phyloP scores from a whole-genome alignment of 805 yeast species.

The Isabelozyma heimii region DNA sequence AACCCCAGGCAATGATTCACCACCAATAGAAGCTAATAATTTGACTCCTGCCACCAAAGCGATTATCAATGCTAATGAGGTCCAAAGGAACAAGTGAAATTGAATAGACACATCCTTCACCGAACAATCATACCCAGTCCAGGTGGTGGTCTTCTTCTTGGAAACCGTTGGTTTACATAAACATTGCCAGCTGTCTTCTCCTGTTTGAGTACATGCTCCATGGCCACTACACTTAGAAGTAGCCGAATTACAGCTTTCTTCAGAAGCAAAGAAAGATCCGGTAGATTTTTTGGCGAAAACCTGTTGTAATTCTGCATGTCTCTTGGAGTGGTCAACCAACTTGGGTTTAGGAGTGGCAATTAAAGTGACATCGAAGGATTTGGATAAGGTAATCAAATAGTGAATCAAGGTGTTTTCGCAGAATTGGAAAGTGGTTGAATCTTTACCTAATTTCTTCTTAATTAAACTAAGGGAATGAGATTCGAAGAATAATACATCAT shows the following conservation, averaged over 20 bases:
- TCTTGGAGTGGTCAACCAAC: constrained; percentile 8
- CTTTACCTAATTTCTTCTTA: constrained; percentile 41
- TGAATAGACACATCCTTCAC: constrained; percentile 66
- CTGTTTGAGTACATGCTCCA: constrained; percentile 45
- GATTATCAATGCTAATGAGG: constrained; percentile 46
- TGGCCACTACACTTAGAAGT: constrained; percentile 53
- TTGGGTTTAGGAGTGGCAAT: constrained; percentile 6
- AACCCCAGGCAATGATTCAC: constrained; percentile 66
- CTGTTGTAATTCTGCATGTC: constrained; percentile 16
- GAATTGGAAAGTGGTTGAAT: constrained; percentile 39
- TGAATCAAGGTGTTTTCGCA: constrained; percentile 35
- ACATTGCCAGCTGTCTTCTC: constrained; percentile 48
- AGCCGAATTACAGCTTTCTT: constrained; percentile 45
- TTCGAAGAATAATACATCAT: constrained; percentile 32
- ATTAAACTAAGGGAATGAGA: constrained; percentile 43
- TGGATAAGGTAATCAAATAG: constrained; percentile 16
- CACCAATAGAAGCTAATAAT: constrained; percentile 53
- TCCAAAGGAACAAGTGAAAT: constrained; percentile 70
- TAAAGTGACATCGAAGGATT: constrained; percentile 25
- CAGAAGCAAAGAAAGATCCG: constrained; percentile 35
- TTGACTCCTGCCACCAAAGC: constrained; percentile 52
- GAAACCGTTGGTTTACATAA: constrained; percentile 45
- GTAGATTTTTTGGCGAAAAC: constrained; percentile 11
- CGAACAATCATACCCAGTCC: constrained; percentile 61
- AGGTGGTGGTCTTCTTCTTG: constrained; percentile 46